Evolutionary conservation across 2,329 filamentous ascomycete genomes (phyloP).

Genomic region (Graphilbum ipis-grandicollis): DNA sequence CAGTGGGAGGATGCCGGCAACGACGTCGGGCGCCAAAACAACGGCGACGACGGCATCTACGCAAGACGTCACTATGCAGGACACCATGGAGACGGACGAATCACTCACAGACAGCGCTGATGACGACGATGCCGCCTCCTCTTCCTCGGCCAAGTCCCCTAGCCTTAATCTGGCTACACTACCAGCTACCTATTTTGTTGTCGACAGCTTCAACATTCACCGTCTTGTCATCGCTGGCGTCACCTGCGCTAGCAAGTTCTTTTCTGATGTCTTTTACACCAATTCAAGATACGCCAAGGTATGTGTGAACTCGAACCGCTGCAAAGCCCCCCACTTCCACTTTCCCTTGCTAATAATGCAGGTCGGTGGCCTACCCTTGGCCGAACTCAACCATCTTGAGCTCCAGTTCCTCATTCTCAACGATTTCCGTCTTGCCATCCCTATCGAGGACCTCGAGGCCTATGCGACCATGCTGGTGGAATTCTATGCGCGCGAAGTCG

Average conservation of each 20-base stretch:
- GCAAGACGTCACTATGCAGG: no score
- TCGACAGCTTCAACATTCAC: slow-evolving; percentile 98
- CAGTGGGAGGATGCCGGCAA: no score
- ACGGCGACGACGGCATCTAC: no score
- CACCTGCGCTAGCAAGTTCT: slow-evolving; percentile 98
- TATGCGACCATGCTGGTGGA: slow-evolving; percentile 98
- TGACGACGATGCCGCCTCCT: slow-evolving; percentile 10
- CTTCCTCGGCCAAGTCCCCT: no score
- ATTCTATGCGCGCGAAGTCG: slow-evolving; percentile 85
- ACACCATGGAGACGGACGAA: slow-evolving; percentile 29
- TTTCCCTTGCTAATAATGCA: slow-evolving; percentile 28
- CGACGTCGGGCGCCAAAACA: no score
- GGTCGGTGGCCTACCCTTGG: slow-evolving; percentile 85
- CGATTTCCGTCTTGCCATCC: slow-evolving; percentile 84
- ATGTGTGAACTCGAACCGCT: no score
- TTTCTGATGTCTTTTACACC: slow-evolving; percentile 96
- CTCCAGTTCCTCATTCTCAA: slow-evolving; percentile 91
- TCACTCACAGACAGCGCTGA: slow-evolving; percentile 31
- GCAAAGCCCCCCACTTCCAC: no score
- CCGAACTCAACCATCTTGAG: slow-evolving; percentile 89
- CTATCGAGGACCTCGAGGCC: slow-evolving; percentile 87
- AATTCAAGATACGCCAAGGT: slow-evolving; percentile 99
- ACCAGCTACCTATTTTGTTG: slow-evolving; percentile 53
- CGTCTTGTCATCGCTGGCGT: slow-evolving; percentile 91
- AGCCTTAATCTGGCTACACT: not conserved